Conservation (phyloP, 176 grass and related monocot genomes). For the bread wheat (Triticum aestivum) region DNA sequence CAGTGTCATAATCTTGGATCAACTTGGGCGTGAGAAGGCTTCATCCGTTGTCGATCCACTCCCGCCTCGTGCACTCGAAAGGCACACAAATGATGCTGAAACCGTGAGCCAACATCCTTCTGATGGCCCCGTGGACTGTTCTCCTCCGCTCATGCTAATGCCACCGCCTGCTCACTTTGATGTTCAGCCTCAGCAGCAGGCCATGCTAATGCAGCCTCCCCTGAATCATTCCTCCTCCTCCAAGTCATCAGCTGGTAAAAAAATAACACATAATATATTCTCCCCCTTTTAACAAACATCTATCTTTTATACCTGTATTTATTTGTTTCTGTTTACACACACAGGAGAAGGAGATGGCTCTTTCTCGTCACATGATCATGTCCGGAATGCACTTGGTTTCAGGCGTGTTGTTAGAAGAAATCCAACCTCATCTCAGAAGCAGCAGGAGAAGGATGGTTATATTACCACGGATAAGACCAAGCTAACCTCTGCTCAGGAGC, state of each 20-base stretch:
- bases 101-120: background rate
- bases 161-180: too few species aligned
- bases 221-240: background rate
- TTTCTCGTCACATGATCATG: background rate
- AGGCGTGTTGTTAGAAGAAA: background rate
- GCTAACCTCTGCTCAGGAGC: background rate
- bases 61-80: background rate
- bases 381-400: background rate
- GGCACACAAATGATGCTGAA: background rate
- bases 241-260: background rate
- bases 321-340: background rate
- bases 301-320: background rate
- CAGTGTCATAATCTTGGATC: background rate
- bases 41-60: background rate
- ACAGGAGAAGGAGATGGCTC: background rate
- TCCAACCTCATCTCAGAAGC: background rate
- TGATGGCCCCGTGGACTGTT: background rate
- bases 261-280: background rate
- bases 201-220: too few species aligned
- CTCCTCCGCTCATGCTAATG: too few species aligned
- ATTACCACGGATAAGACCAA: background rate
- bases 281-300: background rate
- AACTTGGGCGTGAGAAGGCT: conserved; percentile 1
- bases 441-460: background rate
- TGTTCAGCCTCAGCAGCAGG: too few species aligned